phyloP scores from a whole-genome alignment of 805 yeast species.

The Kluyveromyces nonfermentans region DNA sequence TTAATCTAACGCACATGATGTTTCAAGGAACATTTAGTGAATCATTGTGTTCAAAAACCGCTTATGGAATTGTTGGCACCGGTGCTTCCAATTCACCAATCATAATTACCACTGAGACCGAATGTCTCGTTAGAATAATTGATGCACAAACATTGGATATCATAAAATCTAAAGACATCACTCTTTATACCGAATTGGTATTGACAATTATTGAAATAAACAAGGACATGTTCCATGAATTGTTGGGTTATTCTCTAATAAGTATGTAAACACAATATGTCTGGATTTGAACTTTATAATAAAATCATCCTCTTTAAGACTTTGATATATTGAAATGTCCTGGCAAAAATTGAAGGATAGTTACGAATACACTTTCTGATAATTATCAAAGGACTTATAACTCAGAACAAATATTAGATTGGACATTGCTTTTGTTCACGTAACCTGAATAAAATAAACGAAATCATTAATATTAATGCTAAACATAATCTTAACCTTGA shows the following conservation, averaged over 20 bases:
- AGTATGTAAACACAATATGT: slow-evolving; percentile 33
- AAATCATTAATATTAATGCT: too few species aligned
- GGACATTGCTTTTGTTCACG: too few species aligned
- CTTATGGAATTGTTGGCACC: slow-evolving; percentile 37
- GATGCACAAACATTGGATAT: slow-evolving; percentile 36
- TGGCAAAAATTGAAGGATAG: too few species aligned
- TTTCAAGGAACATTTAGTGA: slow-evolving; percentile 34
- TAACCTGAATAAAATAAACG: too few species aligned
- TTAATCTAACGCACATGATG: slow-evolving; percentile 43
- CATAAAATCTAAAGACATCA: slow-evolving; percentile 41
- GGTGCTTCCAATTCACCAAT: slow-evolving; percentile 31
- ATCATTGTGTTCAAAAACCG: slow-evolving; percentile 45
- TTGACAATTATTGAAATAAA: slow-evolving; percentile 51
- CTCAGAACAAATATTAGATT: too few species aligned
- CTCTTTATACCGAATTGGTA: slow-evolving; percentile 54
- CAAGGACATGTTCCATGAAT: slow-evolving; percentile 62
- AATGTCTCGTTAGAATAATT: slow-evolving; percentile 62
- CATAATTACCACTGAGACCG: slow-evolving; percentile 49
- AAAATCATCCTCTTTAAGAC: too few species aligned
- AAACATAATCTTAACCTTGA: too few species aligned
- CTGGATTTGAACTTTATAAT: too few species aligned
- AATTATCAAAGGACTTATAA: too few species aligned
- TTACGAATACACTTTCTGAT: too few species aligned
- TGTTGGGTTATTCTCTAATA: slow-evolving; percentile 68
- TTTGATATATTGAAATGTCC: too few species aligned